Percentiles rank a stretch among this genome's conserved stretches.
These are phyloP conservation scores for Tilletia walkeri DNA, from an alignment of 1,284 basidiomycete genomes.

Conservation along the genomic window DNA sequence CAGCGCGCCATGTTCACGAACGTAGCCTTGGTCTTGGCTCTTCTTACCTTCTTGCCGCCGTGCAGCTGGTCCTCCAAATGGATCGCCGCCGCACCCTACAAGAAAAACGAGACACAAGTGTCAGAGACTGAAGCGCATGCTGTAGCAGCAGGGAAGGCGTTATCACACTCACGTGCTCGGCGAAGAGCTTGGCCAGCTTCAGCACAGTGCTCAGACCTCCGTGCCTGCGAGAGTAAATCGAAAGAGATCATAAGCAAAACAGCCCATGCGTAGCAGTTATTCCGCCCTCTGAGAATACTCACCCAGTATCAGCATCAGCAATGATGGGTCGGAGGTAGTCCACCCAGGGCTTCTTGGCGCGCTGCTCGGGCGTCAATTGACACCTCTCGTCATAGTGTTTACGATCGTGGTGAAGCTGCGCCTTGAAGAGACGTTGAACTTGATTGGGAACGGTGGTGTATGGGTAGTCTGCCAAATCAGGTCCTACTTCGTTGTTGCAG, in stretches of 20 bases:
- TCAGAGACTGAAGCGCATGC: background rate
- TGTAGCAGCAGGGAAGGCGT: too few species aligned
- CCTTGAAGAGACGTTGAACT: slow-evolving; percentile 55
- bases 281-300: background rate
- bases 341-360: slow-evolving; percentile 51
- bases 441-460: slow-evolving; percentile 87
- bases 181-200: slow-evolving; percentile 55
- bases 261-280: background rate
- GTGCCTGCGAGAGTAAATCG: slow-evolving; percentile 27
- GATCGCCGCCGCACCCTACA: slow-evolving; percentile 58
- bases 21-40: too few species aligned
- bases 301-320: slow-evolving; percentile 52
- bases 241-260: background rate
- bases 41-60: slow-evolving; percentile 50
- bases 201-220: slow-evolving; percentile 54
- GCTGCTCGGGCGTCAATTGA: slow-evolving; percentile 40
- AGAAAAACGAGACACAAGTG: background rate
- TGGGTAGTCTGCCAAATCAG: slow-evolving; percentile 91
- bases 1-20: background rate
- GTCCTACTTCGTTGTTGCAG: slow-evolving; percentile 91
- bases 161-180: slow-evolving; percentile 47
- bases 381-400: slow-evolving; percentile 54
- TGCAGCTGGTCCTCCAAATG: slow-evolving; percentile 56
- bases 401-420: slow-evolving; percentile 54
- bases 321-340: slow-evolving; percentile 55